These are phyloP conservation scores for Gymnopilus junonius DNA, from an alignment of 768 basidiomycete genomes.

Conservation along the genomic window DNA sequence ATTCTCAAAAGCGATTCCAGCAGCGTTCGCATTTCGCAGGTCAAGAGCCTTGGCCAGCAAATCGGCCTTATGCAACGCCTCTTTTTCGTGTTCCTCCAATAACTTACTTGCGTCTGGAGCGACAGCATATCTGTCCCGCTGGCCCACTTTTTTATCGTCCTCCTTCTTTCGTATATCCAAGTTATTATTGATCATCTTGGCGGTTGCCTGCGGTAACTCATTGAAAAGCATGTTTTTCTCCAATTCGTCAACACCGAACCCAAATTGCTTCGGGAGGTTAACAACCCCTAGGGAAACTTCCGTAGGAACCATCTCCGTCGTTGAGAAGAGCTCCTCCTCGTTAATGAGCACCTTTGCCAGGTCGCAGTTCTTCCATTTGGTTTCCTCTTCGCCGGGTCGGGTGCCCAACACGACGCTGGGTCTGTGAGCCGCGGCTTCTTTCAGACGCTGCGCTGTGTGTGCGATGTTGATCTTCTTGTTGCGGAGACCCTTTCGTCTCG, in stretches of 20 bases:
- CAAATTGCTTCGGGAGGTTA: constrained; percentile 54
- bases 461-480: constrained; percentile 39
- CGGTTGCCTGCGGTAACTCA: constrained; percentile 60
- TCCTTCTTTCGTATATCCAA: background rate
- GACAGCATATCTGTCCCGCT: background rate
- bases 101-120: no score
- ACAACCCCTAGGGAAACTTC: constrained; percentile 41
- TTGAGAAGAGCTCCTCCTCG: constrained; percentile 45
- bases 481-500: constrained; percentile 19
- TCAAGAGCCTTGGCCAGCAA: constrained; percentile 75
- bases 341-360: constrained; percentile 68
- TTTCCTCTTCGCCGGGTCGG: constrained; percentile 56
- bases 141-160: background rate
- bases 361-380: constrained; percentile 69
- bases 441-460: constrained; percentile 47
- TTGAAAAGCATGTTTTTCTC: constrained; percentile 71
- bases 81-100: background rate
- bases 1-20: constrained; percentile 88
- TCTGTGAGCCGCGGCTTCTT: constrained; percentile 40
- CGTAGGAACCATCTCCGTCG: constrained; percentile 25
- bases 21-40: constrained; percentile 85
- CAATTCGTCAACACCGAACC: constrained; percentile 65
- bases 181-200: constrained; percentile 1
- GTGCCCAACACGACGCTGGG: constrained; percentile 81
- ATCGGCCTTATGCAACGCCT: constrained; percentile 45